phyloP scores from a whole-genome alignment of 192 early-diverging fungal genomes.

The Umbelopsis isabellina region DNA sequence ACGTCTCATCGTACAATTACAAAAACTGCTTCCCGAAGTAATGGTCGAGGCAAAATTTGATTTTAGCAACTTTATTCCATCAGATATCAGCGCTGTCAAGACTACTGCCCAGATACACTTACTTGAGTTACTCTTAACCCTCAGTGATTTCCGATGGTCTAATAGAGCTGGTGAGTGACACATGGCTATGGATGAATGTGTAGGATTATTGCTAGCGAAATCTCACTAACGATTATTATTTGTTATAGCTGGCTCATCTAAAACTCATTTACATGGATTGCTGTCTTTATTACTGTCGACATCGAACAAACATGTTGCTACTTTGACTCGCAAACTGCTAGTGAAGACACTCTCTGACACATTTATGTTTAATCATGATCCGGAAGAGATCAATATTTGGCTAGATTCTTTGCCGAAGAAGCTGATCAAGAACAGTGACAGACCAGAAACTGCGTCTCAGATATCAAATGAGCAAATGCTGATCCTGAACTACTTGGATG shows the following conservation, averaged over 20 bases:
- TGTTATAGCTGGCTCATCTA: constrained; percentile 44
- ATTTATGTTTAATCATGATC: constrained; percentile 59
- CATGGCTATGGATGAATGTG: neutral
- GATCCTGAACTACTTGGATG: constrained; percentile 68
- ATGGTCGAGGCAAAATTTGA: constrained; percentile 76
- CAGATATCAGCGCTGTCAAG: constrained; percentile 57
- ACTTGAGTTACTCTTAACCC: constrained; percentile 58
- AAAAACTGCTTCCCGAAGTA: constrained; percentile 63
- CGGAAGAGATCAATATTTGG: constrained; percentile 61
- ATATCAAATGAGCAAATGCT: constrained; percentile 35
- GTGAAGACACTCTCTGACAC: constrained; percentile 55
- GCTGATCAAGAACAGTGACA: constrained; percentile 7
- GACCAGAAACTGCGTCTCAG: constrained; percentile 31
- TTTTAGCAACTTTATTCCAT: constrained; percentile 71
- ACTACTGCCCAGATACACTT: constrained; percentile 60
- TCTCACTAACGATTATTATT: neutral
- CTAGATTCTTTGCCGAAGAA: constrained; percentile 54
- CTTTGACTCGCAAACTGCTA: constrained; percentile 46
- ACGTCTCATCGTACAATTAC: constrained; percentile 67
- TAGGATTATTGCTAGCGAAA: neutral
- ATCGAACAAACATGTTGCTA: constrained; percentile 46
- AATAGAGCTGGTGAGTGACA: constrained; percentile 53
- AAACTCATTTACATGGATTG: constrained; percentile 56
- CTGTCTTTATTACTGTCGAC: constrained; percentile 58
- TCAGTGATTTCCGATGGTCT: constrained; percentile 74